Evolutionary conservation across 2,329 filamentous ascomycete genomes (phyloP).

Genomic region (Apiospora phragmitis): DNA sequence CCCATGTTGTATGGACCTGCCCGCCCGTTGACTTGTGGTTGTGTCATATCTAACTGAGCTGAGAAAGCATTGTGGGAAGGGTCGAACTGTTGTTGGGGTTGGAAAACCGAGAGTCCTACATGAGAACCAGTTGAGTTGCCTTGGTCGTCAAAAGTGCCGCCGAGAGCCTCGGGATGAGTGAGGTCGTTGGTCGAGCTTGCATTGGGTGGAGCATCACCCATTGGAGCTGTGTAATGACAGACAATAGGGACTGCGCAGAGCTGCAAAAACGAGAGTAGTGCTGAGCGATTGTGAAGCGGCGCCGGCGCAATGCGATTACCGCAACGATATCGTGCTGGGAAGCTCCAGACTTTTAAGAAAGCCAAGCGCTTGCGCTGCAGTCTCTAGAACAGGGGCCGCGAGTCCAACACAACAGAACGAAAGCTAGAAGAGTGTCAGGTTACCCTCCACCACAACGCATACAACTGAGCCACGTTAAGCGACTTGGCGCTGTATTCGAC

Average conservation of each 20-base stretch:
- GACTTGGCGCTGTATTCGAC: background rate
- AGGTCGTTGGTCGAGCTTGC: constrained; percentile 21
- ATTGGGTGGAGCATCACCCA: constrained; percentile 9
- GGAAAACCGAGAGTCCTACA: constrained; percentile 12
- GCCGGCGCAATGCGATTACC: background rate
- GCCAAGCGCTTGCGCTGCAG: background rate
- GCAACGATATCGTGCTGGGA: background rate
- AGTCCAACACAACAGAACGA: background rate
- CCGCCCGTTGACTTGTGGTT: constrained; percentile 30
- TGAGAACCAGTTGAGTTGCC: background rate
- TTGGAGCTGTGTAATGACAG: background rate
- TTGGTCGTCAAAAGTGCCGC: constrained; percentile 22
- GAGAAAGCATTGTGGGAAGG: constrained; percentile 41
- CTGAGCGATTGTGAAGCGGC: background rate
- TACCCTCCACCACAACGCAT: background rate
- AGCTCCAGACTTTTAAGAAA: background rate
- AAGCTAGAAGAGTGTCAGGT: background rate
- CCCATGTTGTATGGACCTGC: constrained; percentile 48
- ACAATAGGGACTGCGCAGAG: background rate
- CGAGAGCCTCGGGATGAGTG: constrained; percentile 19
- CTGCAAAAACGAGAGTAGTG: background rate
- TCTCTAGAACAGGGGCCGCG: background rate
- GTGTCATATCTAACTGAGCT: constrained; percentile 43
- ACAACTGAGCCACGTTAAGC: background rate
- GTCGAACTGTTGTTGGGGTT: constrained; percentile 33